Percentiles rank a stretch among this genome's conserved stretches.
Conservation (phyloP, 306 rosid genomes). For the Quercus dentata region DNA sequence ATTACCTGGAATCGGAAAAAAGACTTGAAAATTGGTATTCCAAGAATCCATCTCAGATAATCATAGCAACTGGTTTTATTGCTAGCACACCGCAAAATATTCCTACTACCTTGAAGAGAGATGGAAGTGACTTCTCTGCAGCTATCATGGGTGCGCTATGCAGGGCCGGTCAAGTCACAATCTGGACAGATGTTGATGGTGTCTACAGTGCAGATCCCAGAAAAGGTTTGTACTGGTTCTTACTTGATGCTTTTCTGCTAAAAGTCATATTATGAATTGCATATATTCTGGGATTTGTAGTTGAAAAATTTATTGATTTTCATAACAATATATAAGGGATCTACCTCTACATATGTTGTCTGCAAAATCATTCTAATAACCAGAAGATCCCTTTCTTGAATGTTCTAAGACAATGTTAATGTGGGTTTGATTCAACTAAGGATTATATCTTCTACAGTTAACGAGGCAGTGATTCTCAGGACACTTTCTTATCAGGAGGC, state of each 20-base stretch:
- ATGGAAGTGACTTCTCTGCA: constrained; percentile 98
- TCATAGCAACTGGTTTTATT: constrained; percentile 95
- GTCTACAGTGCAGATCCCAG: constrained; percentile 97
- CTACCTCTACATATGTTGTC: background rate
- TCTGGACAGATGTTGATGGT: constrained; percentile 99
- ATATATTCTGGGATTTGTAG: background rate
- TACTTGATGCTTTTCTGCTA: background rate
- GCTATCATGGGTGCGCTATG: constrained; percentile 93
- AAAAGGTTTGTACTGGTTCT: constrained; percentile 61
- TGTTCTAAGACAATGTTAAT: constrained; percentile 4
- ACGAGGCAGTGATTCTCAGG: constrained; percentile 91
- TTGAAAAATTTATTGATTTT: background rate
- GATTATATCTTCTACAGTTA: constrained; percentile 63
- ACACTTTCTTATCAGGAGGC: constrained; percentile 97
- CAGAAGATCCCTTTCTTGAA: constrained; percentile 5
- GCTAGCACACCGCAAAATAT: constrained; percentile 88
- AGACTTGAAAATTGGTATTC: constrained; percentile 82
- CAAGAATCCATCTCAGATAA: constrained; percentile 58
- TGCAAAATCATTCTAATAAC: background rate
- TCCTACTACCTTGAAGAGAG: constrained; percentile 97
- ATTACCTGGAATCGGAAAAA: constrained; percentile 57
- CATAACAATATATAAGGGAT: background rate
- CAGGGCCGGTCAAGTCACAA: constrained; percentile 78
- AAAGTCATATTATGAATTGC: background rate
- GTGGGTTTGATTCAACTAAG: constrained; percentile 15